phyloP scores from a whole-genome alignment of 108 stramenopile species.

The Skeletonema grethae region DNA sequence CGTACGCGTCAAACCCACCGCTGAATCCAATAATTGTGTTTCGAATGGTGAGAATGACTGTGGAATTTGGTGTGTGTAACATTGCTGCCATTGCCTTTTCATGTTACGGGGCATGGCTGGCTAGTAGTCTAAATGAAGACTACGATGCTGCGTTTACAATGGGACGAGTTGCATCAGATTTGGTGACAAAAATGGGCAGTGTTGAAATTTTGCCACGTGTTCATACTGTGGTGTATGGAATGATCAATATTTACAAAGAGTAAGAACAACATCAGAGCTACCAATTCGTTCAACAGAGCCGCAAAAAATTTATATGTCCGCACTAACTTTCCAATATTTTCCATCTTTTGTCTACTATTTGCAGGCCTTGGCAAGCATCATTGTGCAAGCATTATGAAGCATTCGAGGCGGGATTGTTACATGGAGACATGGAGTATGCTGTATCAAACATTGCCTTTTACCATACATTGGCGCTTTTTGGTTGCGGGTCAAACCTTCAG shows the following conservation, averaged over 20 bases:
- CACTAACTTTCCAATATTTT: not conserved
- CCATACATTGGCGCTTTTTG: slow-evolving; percentile 17
- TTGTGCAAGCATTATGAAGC: slow-evolving; percentile 33
- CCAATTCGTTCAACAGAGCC: not conserved
- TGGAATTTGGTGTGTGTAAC: slow-evolving; percentile 25
- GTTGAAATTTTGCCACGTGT: not conserved
- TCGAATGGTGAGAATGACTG: slow-evolving; percentile 48
- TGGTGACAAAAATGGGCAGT: slow-evolving; percentile 19
- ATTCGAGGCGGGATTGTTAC: slow-evolving; percentile 11
- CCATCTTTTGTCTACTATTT: not conserved
- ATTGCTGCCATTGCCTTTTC: slow-evolving; percentile 38
- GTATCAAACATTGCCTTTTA: slow-evolving; percentile 17
- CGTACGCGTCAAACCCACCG: slow-evolving; percentile 21
- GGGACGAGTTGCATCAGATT: slow-evolving; percentile 47
- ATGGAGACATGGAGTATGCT: slow-evolving; percentile 34
- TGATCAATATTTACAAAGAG: slow-evolving; percentile 6
- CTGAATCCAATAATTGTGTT: slow-evolving; percentile 39
- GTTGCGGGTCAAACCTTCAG: slow-evolving; percentile 29
- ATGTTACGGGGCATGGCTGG: slow-evolving; percentile 41
- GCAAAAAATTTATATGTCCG: not conserved
- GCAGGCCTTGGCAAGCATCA: slow-evolving; percentile 17
- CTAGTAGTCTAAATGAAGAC: slow-evolving; percentile 30
- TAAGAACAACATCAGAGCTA: not conserved
- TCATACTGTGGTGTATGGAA: not conserved
- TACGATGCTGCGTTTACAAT: slow-evolving; percentile 54